phyloP scores from a whole-genome alignment of 2,329 filamentous ascomycete species.

The Clarireedia monteithiana region DNA sequence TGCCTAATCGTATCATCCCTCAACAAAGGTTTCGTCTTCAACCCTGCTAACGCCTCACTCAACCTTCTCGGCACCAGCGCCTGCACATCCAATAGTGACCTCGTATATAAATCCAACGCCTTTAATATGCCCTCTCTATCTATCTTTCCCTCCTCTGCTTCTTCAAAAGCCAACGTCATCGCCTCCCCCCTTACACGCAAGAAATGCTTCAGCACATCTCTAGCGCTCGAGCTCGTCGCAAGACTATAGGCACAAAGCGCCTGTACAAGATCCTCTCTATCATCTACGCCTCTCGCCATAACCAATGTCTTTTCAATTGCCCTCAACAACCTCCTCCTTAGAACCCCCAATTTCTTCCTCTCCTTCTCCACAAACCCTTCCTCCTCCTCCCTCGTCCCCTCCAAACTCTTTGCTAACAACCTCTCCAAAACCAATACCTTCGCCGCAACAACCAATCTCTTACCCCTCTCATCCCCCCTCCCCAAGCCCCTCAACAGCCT shows the following conservation, averaged over 20 bases:
- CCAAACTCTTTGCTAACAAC: slow-evolving; percentile 66
- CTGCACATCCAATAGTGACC: slow-evolving; percentile 71
- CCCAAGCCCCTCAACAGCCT: slow-evolving; percentile 37
- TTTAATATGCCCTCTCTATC: slow-evolving; percentile 43
- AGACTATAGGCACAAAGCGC: slow-evolving; percentile 77
- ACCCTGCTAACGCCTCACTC: slow-evolving; percentile 55
- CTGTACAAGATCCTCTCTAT: slow-evolving; percentile 51
- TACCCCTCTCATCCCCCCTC: slow-evolving; percentile 22
- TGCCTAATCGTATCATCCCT: slow-evolving; percentile 59
- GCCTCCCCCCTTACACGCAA: slow-evolving; percentile 63
- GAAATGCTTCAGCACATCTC: slow-evolving; percentile 73
- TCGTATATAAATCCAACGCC: slow-evolving; percentile 65
- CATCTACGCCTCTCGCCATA: slow-evolving; percentile 43
- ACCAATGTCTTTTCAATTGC: slow-evolving; percentile 64
- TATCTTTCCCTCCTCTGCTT: slow-evolving; percentile 36
- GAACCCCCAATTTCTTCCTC: slow-evolving; percentile 52
- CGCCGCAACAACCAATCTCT: slow-evolving; percentile 49
- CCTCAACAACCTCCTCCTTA: slow-evolving; percentile 56
- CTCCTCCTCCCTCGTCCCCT: slow-evolving; percentile 37
- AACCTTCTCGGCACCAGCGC: slow-evolving; percentile 66
- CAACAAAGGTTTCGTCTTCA: slow-evolving; percentile 66
- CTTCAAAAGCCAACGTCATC: slow-evolving; percentile 55
- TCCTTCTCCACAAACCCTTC: slow-evolving; percentile 46
- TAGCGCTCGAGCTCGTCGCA: slow-evolving; percentile 69
- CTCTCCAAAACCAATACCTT: slow-evolving; percentile 72